Conservation (phyloP, 73 alveolate species). For the Symbiodinium pilosum region DNA sequence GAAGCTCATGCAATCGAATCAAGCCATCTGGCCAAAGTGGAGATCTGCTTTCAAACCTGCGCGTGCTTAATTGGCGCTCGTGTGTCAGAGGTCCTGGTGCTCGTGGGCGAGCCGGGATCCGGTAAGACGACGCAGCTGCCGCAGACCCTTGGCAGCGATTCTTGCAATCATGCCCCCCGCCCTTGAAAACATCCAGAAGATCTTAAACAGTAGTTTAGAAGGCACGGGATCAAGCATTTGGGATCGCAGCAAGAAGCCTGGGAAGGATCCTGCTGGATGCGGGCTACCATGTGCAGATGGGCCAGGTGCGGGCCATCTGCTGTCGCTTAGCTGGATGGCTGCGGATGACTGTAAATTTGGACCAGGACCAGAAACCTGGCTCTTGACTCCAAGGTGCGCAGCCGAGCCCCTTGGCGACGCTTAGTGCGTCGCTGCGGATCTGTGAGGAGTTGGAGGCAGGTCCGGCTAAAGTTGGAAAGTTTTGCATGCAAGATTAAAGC, state of each 20-base stretch:
- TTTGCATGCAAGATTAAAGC: no score
- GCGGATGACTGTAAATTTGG: no score
- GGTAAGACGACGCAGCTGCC: constrained; percentile 97
- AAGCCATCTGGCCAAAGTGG: constrained; percentile 70
- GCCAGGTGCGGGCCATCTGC: constrained; percentile 70
- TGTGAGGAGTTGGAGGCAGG: constrained; percentile 79
- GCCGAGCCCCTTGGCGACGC: constrained; percentile 73
- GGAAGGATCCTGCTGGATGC: constrained; percentile 96
- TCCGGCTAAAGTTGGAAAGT: no score
- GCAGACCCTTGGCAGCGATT: no score
- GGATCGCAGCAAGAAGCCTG: constrained; percentile 97
- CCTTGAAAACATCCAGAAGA: no score
- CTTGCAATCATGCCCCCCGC: no score
- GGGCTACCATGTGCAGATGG: constrained; percentile 67
- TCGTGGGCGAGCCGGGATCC: constrained; percentile 97
- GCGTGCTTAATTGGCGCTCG: no score
- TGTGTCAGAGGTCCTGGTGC: constrained; percentile 74
- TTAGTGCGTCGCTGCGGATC: constrained; percentile 60
- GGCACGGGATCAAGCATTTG: constrained; percentile 99
- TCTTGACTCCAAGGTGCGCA: constrained; percentile 32
- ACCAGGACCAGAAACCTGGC: neutral
- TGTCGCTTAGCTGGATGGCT: constrained; percentile 46
- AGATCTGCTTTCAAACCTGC: no score
- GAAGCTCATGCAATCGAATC: constrained; percentile 96
- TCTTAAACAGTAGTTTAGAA: constrained; percentile 98